These are phyloP conservation scores for Quercus phellos DNA, from an alignment of 331 rosid species.

Conservation along the genomic window DNA sequence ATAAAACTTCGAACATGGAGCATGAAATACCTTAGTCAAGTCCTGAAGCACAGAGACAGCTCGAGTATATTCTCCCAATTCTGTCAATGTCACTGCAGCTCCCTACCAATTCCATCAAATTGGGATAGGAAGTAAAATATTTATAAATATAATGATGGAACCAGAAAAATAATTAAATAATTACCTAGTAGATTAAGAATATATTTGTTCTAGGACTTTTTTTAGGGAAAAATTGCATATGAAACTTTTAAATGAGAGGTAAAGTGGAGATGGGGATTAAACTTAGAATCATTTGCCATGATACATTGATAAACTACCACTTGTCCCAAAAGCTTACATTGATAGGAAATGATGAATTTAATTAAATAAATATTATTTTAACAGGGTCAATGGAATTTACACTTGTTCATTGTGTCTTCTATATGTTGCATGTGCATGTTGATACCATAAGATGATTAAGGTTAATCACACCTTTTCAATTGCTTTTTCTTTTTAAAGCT, in stretches of 20 bases:
- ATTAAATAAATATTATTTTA: no score
- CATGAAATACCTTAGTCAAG: conserved; percentile 58
- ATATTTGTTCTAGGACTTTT: not conserved
- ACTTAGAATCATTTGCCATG: no score
- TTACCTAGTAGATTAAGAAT: not conserved
- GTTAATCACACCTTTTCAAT: no score
- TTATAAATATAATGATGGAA: not conserved
- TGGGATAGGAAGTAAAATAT: not conserved
- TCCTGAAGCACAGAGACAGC: conserved; percentile 83
- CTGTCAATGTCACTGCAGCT: conserved; percentile 82
- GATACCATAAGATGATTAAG: no score
- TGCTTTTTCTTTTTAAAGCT: no score
- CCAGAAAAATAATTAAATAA: not conserved
- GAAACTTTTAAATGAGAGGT: not conserved
- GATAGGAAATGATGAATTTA: no score
- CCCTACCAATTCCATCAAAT: conserved; percentile 56
- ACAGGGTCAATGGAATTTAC: not conserved
- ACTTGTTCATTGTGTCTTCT: not conserved
- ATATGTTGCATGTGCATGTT: no score
- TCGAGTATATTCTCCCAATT: conserved; percentile 70
- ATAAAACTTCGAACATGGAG: not conserved
- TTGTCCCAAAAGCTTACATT: no score
- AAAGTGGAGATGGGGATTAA: no score
- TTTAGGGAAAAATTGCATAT: not conserved
- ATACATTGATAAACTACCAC: no score